Evolutionary conservation across 2,329 filamentous ascomycete species (phyloP).

Genomic region (Neonectria neomacrospora): DNA sequence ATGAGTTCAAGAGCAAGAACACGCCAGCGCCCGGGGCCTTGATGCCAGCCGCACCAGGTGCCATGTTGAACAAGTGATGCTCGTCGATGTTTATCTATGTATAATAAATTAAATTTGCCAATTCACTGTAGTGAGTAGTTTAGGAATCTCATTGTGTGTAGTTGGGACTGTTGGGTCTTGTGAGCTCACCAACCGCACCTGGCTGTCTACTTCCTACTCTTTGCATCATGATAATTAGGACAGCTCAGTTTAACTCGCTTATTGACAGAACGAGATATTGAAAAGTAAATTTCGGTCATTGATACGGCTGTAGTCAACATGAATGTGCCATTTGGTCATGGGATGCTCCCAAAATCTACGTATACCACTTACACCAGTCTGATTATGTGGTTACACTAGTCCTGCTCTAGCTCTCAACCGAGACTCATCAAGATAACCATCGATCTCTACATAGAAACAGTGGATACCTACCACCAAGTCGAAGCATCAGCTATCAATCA

Average conservation of each 20-base stretch:
- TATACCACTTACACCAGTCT: not conserved
- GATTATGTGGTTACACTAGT: no score
- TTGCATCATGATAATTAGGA: not conserved
- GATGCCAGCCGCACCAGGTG: slow-evolving; percentile 66
- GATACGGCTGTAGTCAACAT: not conserved
- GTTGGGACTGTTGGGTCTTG: not conserved
- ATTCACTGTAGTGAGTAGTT: not conserved
- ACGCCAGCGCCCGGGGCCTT: slow-evolving; percentile 66
- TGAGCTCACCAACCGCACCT: not conserved
- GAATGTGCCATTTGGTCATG: not conserved
- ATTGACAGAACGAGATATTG: no score
- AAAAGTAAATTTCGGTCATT: no score
- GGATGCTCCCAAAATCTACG: not conserved
- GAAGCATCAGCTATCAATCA: not conserved
- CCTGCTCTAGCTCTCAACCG: not conserved
- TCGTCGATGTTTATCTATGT: not conserved
- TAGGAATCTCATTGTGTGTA: not conserved
- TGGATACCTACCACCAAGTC: not conserved
- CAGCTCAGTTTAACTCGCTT: not conserved
- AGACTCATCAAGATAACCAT: not conserved
- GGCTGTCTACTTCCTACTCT: not conserved
- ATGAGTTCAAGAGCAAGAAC: slow-evolving; percentile 78
- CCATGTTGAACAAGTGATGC: slow-evolving; percentile 56
- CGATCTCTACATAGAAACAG: not conserved
- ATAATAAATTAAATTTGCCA: not conserved